Evolutionary conservation across 2,329 filamentous ascomycete species (phyloP), one percentile per base, ranked within the genome.

Genomic region (Coniochaeta prunicola): DNA sequence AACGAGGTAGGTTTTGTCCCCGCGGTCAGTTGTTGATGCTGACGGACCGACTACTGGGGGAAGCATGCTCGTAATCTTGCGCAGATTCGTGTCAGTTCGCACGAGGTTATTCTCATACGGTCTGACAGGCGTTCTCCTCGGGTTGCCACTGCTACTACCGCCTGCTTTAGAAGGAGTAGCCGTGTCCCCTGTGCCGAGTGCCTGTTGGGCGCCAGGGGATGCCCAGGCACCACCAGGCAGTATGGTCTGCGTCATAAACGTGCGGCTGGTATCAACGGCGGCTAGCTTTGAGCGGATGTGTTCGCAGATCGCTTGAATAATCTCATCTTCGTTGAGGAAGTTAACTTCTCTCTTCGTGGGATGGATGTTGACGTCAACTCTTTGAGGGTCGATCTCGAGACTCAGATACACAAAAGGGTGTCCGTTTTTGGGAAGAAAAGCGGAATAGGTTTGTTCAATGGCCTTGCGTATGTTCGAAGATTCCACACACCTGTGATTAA

Each of bases 1-100:
- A 17, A 2, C 45, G 60, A 48, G 36, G 57, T 62, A 60, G 64
- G 64, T 64, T 65, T 58, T 64, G 63, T n/a, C 60, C 55, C 59
- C 68, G 19, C 69, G 69, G 48, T 65, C 64, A 24, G 75, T 71
- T 3, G 73, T 71, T 38, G 76, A 67, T 24, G 68, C 64, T 56
- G 54, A 56, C 4, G 53, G 53, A n/a, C 13, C 26, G 19, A n/a
- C 30, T 24, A 78, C 74, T 19, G 86, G 81, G n/a, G 85, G 81
- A 33, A 99, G 84, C 93, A 99, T 97, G 61, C 90, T 92, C 0
- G 94, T 99, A 62, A 99, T 99, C 71, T 99, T 99, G 60, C 92
- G 89, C 63, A 91, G 80, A 60, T 88, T 90, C 1, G 90, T 86
- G 70, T 99, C 94, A 12, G 93, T 97, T 21, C 94, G 86, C 2